Percentiles rank a stretch among this genome's conserved stretches.
Conservation (phyloP, 140 eudicot genomes). For the Anethum foeniculum region DNA sequence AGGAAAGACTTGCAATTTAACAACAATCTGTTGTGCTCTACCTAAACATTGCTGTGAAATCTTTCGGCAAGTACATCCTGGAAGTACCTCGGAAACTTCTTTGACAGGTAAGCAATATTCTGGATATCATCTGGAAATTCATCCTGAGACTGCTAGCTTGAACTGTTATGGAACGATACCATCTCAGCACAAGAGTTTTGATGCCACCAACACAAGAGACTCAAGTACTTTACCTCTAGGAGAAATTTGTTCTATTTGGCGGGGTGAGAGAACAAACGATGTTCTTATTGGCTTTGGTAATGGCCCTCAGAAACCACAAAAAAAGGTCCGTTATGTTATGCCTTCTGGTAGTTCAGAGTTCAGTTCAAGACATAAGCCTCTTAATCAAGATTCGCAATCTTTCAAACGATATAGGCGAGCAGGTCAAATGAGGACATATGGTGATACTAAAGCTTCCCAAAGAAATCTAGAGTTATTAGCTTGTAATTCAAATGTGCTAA, state of each 20-base stretch:
- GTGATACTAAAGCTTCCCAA: constrained; percentile 26
- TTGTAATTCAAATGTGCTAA: constrained; percentile 64
- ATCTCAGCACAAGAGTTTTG: constrained; percentile 30
- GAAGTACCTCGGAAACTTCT: no score
- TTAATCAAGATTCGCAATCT: not conserved
- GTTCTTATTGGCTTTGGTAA: constrained; percentile 13
- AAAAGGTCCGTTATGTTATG: not conserved
- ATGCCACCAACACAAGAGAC: constrained; percentile 24
- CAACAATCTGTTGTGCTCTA: constrained; percentile 10
- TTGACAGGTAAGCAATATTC: no score
- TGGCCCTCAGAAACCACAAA: constrained; percentile 17
- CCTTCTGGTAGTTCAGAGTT: constrained; percentile 13
- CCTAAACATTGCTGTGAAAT: constrained; percentile 19
- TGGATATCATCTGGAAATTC: no score
- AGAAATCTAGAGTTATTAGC: constrained; percentile 55
- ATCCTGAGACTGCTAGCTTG: constrained; percentile 34
- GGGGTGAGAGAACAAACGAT: constrained; percentile 40
- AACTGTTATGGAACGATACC: constrained; percentile 41
- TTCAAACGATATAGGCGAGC: not conserved
- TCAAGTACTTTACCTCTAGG: constrained; percentile 28
- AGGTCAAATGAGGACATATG: constrained; percentile 34
- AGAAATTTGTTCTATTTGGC: constrained; percentile 33
- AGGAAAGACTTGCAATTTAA: constrained; percentile 8
- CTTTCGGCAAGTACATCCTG: constrained; percentile 27
- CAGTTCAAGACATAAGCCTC: constrained; percentile 36